A percentile compares a stretch with the other conserved stretches of the same genome.
phyloP scores from a whole-genome alignment of 2,329 filamentous ascomycete genomes.

The Ilyonectria sp. region DNA sequence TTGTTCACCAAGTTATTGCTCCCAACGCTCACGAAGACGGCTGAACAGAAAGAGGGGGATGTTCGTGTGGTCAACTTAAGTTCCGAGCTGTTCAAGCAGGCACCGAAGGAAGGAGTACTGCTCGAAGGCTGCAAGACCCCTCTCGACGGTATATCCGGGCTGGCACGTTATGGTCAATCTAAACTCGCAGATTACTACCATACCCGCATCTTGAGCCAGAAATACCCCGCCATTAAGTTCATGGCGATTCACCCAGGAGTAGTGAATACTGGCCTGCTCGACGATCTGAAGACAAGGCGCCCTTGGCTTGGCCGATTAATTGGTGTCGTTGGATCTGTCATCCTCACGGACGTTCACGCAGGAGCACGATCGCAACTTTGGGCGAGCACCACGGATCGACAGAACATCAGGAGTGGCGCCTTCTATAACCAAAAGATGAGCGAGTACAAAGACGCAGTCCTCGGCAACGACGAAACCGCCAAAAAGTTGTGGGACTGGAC shows the following conservation, averaged over 20 bases:
- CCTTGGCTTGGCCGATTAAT: slow-evolving; percentile 4
- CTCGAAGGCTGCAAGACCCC: background rate
- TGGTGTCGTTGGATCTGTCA: background rate
- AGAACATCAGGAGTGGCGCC: slow-evolving; percentile 4
- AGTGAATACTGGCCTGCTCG: slow-evolving; percentile 1
- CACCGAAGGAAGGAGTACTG: background rate
- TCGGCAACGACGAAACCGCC: background rate
- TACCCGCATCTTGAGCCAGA: background rate
- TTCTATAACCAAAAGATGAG: slow-evolving; percentile 16
- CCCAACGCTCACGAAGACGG: background rate
- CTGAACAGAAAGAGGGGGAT: background rate
- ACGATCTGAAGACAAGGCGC: background rate
- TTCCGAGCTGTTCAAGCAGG: slow-evolving; percentile 6
- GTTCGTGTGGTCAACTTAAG: background rate
- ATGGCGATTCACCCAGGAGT: slow-evolving; percentile 19
- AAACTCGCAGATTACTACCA: slow-evolving; percentile 20
- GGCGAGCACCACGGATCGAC: slow-evolving; percentile 12
- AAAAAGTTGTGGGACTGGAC: slow-evolving; percentile 20
- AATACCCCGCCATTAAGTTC: slow-evolving; percentile 8
- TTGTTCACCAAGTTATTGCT: slow-evolving; percentile 5
- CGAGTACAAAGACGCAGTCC: slow-evolving; percentile 1
- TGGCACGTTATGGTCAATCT: slow-evolving; percentile 18
- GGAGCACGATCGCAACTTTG: slow-evolving; percentile 14
- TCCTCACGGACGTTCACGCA: background rate
- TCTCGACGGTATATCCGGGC: background rate